A percentile compares a stretch with the other conserved stretches of the same genome.
Evolutionary conservation across 2,329 filamentous ascomycete genomes (phyloP).

Genomic region (Clarireedia sp.): DNA sequence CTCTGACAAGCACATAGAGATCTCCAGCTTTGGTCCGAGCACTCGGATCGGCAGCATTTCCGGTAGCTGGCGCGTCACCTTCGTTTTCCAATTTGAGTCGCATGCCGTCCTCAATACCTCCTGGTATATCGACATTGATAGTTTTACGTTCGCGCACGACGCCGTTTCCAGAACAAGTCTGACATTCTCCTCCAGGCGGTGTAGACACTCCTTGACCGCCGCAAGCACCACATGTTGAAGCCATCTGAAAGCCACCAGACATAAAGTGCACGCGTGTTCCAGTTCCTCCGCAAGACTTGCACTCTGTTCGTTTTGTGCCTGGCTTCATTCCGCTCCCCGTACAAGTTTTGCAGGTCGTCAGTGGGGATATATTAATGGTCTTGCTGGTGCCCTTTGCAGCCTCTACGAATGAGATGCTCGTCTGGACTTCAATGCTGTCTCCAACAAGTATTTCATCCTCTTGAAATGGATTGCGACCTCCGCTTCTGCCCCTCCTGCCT

Average conservation of each 20-base stretch:
- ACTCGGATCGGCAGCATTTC: slow-evolving; percentile 55
- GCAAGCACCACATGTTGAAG: slow-evolving; percentile 76
- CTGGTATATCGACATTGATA: slow-evolving; percentile 84
- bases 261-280: slow-evolving; percentile 83
- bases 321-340: slow-evolving; percentile 75
- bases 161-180: slow-evolving; percentile 71
- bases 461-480: slow-evolving; percentile 59
- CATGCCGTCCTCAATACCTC: slow-evolving; percentile 96
- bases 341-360: slow-evolving; percentile 76
- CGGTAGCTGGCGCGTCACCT: slow-evolving; percentile 78
- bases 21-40: slow-evolving; percentile 69
- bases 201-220: slow-evolving; percentile 69
- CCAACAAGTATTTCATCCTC: slow-evolving; percentile 77
- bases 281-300: slow-evolving; percentile 75
- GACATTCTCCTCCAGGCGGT: slow-evolving; percentile 74
- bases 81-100: slow-evolving; percentile 75
- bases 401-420: slow-evolving; percentile 91
- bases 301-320: slow-evolving; percentile 65
- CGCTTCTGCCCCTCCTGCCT: slow-evolving; percentile 38
- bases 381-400: slow-evolving; percentile 86
- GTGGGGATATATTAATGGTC: slow-evolving; percentile 77
- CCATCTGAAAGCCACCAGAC: slow-evolving; percentile 93
- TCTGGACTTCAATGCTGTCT: slow-evolving; percentile 91
- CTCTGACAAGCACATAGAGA: slow-evolving; percentile 82
- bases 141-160: slow-evolving; percentile 77